Conservation (phyloP, 305 asterid species). For the Fraxinus velutina region DNA sequence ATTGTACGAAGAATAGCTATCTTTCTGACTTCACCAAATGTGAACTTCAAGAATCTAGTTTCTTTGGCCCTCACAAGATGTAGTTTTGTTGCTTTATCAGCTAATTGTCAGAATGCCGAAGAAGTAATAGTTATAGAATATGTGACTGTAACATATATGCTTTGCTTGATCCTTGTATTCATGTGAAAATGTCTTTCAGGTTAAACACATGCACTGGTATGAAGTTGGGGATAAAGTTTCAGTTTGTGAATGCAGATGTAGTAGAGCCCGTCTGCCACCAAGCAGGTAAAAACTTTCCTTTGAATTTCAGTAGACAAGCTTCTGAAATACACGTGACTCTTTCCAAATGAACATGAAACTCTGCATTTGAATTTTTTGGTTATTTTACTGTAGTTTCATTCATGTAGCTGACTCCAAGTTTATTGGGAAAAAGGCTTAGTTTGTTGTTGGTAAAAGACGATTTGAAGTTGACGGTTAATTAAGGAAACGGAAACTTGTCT, state of each 20-base stretch:
- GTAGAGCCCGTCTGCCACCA: slow-evolving; percentile 78
- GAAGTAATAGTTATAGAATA: slow-evolving; percentile 14
- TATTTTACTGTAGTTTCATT: background rate
- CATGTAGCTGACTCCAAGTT: background rate
- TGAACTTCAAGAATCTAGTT: background rate
- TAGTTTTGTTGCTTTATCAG: slow-evolving; percentile 12
- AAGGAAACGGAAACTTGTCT: background rate
- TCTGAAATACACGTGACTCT: background rate
- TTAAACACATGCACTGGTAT: slow-evolving; percentile 93
- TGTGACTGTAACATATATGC: slow-evolving; percentile 6
- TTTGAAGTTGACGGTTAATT: background rate
- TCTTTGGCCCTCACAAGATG: background rate
- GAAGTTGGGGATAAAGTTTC: slow-evolving; percentile 68
- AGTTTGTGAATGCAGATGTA: slow-evolving; percentile 91
- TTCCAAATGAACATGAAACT: background rate
- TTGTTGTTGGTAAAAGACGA: background rate
- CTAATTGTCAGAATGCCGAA: background rate
- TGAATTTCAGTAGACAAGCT: slow-evolving; percentile 17
- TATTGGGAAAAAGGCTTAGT: background rate
- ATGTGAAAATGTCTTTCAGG: slow-evolving; percentile 43
- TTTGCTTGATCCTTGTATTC: slow-evolving; percentile 8
- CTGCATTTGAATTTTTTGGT: background rate
- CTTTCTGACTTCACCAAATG: background rate
- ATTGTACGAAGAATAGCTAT: background rate
- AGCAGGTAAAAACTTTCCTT: slow-evolving; percentile 62